These are phyloP conservation scores for Helotiales sp. DNA, from an alignment of 2,329 filamentous ascomycete species.

Conservation along the genomic window DNA sequence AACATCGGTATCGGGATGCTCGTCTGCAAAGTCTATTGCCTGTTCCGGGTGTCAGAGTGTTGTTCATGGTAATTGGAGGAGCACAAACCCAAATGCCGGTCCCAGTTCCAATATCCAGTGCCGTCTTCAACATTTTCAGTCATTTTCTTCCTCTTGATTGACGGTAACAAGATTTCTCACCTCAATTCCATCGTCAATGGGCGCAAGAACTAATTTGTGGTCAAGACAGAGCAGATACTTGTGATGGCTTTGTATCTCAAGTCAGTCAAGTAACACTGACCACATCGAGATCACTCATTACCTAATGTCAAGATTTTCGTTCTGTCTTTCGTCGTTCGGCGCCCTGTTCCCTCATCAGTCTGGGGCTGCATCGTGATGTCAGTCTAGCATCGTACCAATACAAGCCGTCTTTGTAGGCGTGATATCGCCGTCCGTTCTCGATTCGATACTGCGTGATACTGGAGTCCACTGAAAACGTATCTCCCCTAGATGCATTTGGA, in stretches of 20 bases:
- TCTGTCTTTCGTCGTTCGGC: conserved; percentile 41
- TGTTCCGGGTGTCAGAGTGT: background rate
- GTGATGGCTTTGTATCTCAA: conserved; percentile 39
- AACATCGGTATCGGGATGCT: conserved; percentile 42
- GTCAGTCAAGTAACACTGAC: background rate
- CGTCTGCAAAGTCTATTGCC: conserved; percentile 45
- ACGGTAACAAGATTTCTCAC: conserved; percentile 10
- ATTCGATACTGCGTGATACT: conserved; percentile 38
- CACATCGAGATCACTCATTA: conserved; percentile 14
- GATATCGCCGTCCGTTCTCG: conserved; percentile 57
- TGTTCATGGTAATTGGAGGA: background rate
- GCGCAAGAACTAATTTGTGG: conserved; percentile 37
- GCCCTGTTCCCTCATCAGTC: conserved; percentile 30
- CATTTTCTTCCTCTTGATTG: background rate
- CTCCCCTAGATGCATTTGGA: conserved; percentile 13
- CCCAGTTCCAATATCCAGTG: conserved; percentile 51
- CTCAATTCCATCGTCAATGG: conserved; percentile 40
- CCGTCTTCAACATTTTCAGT: conserved; percentile 31
- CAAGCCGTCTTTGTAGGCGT: conserved; percentile 51
- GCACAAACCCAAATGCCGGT: conserved; percentile 48
- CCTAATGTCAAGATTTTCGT: conserved; percentile 39
- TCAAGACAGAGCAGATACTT: conserved; percentile 36
- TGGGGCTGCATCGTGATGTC: too few relatives aligned
- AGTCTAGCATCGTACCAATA: conserved; percentile 34
- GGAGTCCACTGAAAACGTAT: conserved; percentile 44